Conservation (phyloP, 2,329 filamentous ascomycete genomes). For the Penicillium oxalicum region DNA sequence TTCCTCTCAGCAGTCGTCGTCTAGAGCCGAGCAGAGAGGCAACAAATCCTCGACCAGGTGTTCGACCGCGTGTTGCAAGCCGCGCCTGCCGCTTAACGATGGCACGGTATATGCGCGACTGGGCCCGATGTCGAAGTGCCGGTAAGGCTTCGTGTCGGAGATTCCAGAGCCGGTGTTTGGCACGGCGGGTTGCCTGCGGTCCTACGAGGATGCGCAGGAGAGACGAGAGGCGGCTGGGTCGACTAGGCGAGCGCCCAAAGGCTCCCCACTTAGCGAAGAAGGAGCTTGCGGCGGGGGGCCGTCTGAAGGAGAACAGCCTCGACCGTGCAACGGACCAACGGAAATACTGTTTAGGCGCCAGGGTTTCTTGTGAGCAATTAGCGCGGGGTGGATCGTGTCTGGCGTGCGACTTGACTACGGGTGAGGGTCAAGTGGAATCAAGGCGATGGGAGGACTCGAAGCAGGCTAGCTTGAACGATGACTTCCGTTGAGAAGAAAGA, state of each 20-base stretch:
- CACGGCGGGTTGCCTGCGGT: constrained; percentile 57
- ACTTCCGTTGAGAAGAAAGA: background rate
- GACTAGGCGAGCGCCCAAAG: constrained; percentile 11
- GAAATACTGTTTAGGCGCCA: constrained; percentile 24
- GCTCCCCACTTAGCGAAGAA: background rate
- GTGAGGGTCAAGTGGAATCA: background rate
- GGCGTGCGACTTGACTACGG: background rate
- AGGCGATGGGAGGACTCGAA: too few species aligned
- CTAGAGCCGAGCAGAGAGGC: constrained; percentile 22
- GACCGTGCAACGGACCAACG: constrained; percentile 12
- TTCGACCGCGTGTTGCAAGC: constrained; percentile 43
- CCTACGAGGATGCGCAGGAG: constrained; percentile 58
- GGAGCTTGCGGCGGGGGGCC: background rate
- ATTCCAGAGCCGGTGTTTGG: constrained; percentile 59
- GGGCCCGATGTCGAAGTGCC: constrained; percentile 61
- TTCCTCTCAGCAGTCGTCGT: constrained; percentile 15
- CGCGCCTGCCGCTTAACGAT: constrained; percentile 60
- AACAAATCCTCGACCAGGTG: constrained; percentile 19
- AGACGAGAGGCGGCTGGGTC: constrained; percentile 35
- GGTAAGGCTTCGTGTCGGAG: constrained; percentile 73
- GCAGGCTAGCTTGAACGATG: too few species aligned
- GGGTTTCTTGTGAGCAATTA: constrained; percentile 11
- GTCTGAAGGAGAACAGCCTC: constrained; percentile 1
- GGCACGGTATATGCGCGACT: constrained; percentile 70
- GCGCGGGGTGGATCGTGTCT: constrained; percentile 2